phyloP scores from a whole-genome alignment of 805 yeast genomes.

The Pichia heedii region DNA sequence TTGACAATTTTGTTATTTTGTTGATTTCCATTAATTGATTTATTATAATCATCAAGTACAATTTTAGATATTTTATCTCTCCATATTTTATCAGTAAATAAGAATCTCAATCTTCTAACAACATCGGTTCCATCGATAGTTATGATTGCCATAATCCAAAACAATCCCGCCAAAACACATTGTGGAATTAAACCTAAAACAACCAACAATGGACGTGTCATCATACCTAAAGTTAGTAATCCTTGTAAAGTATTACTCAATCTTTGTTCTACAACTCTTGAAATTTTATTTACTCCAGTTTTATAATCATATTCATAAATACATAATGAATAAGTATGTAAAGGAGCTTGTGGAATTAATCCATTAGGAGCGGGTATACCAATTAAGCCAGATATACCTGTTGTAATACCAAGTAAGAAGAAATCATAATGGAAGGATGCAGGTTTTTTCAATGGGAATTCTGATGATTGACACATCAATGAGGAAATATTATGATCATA shows the following conservation, averaged over 20 bases:
- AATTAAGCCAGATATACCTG: conserved; percentile 77
- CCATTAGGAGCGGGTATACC: conserved; percentile 98
- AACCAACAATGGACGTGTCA: conserved; percentile 78
- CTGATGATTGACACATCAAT: conserved; percentile 79
- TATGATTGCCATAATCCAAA: conserved; percentile 85
- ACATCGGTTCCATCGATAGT: conserved; percentile 66
- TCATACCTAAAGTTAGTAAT: conserved; percentile 68
- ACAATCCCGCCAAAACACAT: conserved; percentile 85
- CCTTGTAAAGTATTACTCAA: conserved; percentile 83
- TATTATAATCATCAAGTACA: not conserved
- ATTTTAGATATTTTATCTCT: conserved; percentile 4
- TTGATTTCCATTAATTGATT: not conserved
- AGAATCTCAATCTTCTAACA: conserved; percentile 49
- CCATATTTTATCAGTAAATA: conserved; percentile 49
- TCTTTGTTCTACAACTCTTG: conserved; percentile 79
- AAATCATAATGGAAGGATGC: conserved; percentile 92
- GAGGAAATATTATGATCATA: conserved; percentile 96
- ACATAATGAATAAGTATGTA: conserved; percentile 75
- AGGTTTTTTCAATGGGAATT: conserved; percentile 77
- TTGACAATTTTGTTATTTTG: no score
- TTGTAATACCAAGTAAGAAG: conserved; percentile 71
- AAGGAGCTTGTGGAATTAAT: conserved; percentile 91
- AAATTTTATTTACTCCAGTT: conserved; percentile 26
- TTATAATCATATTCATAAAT: conserved; percentile 36
- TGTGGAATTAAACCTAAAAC: conserved; percentile 85